Conservation (phyloP, 2,329 filamentous ascomycete genomes). For the Monilinia aucupariae region DNA sequence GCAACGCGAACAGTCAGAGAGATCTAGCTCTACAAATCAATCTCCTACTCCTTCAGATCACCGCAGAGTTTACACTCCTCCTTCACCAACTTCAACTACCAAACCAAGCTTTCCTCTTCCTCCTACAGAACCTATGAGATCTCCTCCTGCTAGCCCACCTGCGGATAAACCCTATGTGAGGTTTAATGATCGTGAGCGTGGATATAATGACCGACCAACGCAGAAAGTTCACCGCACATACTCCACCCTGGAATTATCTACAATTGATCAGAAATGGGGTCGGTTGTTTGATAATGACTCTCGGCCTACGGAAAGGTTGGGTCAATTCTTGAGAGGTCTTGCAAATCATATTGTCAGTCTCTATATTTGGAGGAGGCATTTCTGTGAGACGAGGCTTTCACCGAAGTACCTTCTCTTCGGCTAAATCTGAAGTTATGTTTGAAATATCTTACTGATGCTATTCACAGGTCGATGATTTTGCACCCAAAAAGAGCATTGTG, state of each 20-base stretch:
- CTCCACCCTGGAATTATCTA: conserved; percentile 45
- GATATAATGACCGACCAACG: conserved; percentile 2
- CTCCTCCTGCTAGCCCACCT: conserved; percentile 34
- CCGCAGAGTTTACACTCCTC: conserved; percentile 48
- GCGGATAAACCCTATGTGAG: conserved; percentile 32
- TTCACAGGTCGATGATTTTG: conserved; percentile 60
- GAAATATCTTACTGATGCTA: conserved; percentile 17
- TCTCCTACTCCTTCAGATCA: conserved; percentile 41
- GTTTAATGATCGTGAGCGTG: conserved; percentile 21
- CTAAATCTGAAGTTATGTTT: background rate
- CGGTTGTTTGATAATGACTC: conserved; percentile 64
- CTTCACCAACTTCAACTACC: conserved; percentile 41
- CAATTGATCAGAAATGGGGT: conserved; percentile 71
- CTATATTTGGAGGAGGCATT: background rate
- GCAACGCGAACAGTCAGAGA: conserved; percentile 40
- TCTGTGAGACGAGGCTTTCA: background rate
- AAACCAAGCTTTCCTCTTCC: conserved; percentile 33
- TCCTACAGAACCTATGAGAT: conserved; percentile 28
- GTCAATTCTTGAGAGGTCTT: conserved; percentile 66
- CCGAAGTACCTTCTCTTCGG: background rate
- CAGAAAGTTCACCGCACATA: conserved; percentile 23
- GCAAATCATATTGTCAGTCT: conserved; percentile 64
- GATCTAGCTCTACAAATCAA: conserved; percentile 37
- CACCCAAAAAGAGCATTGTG: conserved; percentile 62
- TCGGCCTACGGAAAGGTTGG: conserved; percentile 60